Conservation (phyloP, 192 early-diverging fungal genomes). For the Gaertneriomyces sp. region DNA sequence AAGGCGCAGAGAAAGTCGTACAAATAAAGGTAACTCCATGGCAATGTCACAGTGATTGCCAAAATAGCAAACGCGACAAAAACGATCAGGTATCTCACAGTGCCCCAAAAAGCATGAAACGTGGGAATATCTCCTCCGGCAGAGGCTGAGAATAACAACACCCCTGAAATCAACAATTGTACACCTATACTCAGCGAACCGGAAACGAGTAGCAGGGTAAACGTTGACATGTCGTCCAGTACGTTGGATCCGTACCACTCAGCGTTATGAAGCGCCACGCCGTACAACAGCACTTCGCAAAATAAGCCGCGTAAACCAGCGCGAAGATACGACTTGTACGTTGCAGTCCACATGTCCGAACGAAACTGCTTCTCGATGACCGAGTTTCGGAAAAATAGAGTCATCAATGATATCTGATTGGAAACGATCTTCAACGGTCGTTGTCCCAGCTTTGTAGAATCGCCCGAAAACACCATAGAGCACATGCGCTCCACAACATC, state of each 20-base stretch:
- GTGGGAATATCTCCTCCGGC: conserved; percentile 3
- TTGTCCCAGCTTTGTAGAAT: conserved; percentile 2
- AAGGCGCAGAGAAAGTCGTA: conserved; percentile 15
- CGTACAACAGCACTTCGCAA: conserved; percentile 24
- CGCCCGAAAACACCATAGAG: conserved; percentile 10
- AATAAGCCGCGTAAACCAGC: conserved; percentile 8
- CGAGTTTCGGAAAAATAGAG: conserved; percentile 9
- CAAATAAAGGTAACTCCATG: conserved; percentile 14
- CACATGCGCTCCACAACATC: conserved; percentile 34
- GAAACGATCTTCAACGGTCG: conserved; percentile 25
- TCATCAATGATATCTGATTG: conserved; percentile 8
- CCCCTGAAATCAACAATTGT: conserved; percentile 25
- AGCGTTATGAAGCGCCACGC: conserved; percentile 21
- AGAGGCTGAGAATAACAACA: conserved; percentile 4
- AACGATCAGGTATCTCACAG: conserved; percentile 12
- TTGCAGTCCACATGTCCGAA: conserved; percentile 13
- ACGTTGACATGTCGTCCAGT: neutral
- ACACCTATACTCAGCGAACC: conserved; percentile 18
- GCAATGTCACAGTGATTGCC: conserved; percentile 9
- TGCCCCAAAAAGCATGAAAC: neutral
- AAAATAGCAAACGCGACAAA: conserved; percentile 6
- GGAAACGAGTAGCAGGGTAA: conserved; percentile 6
- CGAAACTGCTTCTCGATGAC: conserved; percentile 26
- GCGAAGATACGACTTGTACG: conserved; percentile 12
- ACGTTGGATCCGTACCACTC: neutral